Evolutionary conservation across 257 asterid species (phyloP).

Genomic region (Handroanthus guayacan): DNA sequence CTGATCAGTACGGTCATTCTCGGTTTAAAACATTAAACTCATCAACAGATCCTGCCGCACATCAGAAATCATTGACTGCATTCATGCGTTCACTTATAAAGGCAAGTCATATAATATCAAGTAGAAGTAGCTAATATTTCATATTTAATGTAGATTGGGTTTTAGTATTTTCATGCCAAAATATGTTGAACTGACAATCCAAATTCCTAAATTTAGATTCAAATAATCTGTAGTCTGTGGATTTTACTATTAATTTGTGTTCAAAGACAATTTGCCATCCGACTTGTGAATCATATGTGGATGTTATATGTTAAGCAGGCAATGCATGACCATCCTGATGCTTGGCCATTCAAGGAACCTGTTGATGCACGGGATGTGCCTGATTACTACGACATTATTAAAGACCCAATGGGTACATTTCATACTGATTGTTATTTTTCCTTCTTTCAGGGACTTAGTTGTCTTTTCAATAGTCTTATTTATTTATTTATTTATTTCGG

Average conservation of each 20-base stretch:
- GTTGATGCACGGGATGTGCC: slow-evolving; percentile 99
- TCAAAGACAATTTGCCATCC: slow-evolving; percentile 8
- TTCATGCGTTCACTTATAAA: slow-evolving; percentile 93
- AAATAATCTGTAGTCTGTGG: neutral
- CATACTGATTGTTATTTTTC: neutral
- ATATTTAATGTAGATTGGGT: neutral
- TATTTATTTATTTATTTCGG: too few species aligned
- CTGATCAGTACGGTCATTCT: slow-evolving; percentile 96
- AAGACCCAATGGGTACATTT: slow-evolving; percentile 89
- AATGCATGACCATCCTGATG: slow-evolving; percentile 96
- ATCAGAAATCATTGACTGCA: slow-evolving; percentile 81
- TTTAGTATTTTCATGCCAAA: slow-evolving; percentile 2
- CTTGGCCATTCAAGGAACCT: slow-evolving; percentile 99
- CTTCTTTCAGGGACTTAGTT: neutral
- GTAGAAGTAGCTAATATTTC: slow-evolving; percentile 22
- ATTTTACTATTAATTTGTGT: neutral
- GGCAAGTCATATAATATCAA: slow-evolving; percentile 47
- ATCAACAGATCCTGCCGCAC: slow-evolving; percentile 65
- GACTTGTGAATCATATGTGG: neutral
- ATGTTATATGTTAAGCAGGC: slow-evolving; percentile 51
- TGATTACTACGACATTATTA: slow-evolving; percentile 91
- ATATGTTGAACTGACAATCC: neutral
- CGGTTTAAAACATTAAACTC: slow-evolving; percentile 68
- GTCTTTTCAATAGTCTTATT: neutral
- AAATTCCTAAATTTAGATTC: neutral